Base-by-base conservation (phyloP, 768 basidiomycete species). In the Rhodotorula diobovata region DNA sequence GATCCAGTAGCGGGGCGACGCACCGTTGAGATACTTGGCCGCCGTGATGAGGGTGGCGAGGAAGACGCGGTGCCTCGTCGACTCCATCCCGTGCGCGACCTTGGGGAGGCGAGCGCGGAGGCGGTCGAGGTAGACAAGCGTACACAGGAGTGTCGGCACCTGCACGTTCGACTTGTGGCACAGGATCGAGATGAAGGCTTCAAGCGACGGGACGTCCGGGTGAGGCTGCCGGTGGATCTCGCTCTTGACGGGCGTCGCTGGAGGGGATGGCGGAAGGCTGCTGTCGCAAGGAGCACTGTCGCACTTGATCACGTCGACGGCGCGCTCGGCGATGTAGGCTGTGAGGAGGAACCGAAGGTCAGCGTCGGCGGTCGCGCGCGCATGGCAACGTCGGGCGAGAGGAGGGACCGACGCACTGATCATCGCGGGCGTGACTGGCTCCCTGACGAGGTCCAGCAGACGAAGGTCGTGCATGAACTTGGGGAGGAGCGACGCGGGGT, bases 31-130 rank as follows among this genome's bases (percentile, higher is more conserved):
- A 81, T 97, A 97, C 82, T 99, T 99, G 72, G 93, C 89, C 34
- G 95, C 88, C 53, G 92, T 90, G 81, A 99, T 97, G 76, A 99
- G 88, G 1, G 90, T 89, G 34, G 95, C 95, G 76, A 99, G 86
- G 82, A 99, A 97, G 63, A 99, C 89, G 59, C 95, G 88, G 79
- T 98, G 65, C 25, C 72, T 50, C 32, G 65, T 65, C 68, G 62
- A 67, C 63, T 74, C 64, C 66, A 73, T 73, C 41, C 93, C 93
- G 84, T 90, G 91, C 32, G 91, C 89, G 81, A 90, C 86, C 39
- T 85, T 82, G 8, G 93, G 91, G 56, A 98, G 82, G 81, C 89
- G 93, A 45, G 84, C 79, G 59, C 88, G 87, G 63, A 99, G 84
- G 46, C 95, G 87, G 73, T 94, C 89, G 73, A 99, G 88, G 82